Evolutionary conservation across 441 rosid species (phyloP), one percentile per base, ranked within the genome.

Genomic region (Kokia cookei): DNA sequence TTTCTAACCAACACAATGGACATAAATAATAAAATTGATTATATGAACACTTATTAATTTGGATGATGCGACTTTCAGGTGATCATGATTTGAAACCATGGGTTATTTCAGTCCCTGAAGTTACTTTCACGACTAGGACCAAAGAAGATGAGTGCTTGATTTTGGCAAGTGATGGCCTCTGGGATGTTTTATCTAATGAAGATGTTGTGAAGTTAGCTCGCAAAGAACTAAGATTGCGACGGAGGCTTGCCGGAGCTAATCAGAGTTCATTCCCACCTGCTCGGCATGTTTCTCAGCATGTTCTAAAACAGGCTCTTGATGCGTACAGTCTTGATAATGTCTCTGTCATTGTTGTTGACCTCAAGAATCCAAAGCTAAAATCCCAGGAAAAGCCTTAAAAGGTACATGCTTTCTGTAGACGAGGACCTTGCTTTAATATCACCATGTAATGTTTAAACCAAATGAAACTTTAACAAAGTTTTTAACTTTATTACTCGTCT

Each of bases 101-200:
- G 84, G 82, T 90, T 65, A 86, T 90, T 64, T 84, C 92, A 7
- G 87, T 80, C 67, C 94, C 92, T 8, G 92, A 88, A 69, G 80
- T 81, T 42, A 84, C 83, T 26, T 88, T 90, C 79, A 73, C 40
- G 57, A 60, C 86, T 8, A 79, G 94, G 71, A 80, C 73, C 0
- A 84, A 86, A 1, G 89, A 90, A 9, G 92, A 90, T 15, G 89
- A 88, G 74, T 86, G 84, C 65, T 72, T 90, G 78, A 78, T 90
- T 71, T 69, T 88, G 72, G 92, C 92, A 45, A 90, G 90, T 67
- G 93, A 89, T 48, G 94, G 92, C 10, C 84, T 90, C 0, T 90
- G 92, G 94, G 94, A 88, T 63, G 92, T 90, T 22, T 86, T 90
- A 86, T 81, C 86, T 47, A 88, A 78, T 11, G 87, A 86, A 63